phyloP scores from a whole-genome alignment of 2,329 filamentous ascomycete species.

The Ustilaginoidea virens region DNA sequence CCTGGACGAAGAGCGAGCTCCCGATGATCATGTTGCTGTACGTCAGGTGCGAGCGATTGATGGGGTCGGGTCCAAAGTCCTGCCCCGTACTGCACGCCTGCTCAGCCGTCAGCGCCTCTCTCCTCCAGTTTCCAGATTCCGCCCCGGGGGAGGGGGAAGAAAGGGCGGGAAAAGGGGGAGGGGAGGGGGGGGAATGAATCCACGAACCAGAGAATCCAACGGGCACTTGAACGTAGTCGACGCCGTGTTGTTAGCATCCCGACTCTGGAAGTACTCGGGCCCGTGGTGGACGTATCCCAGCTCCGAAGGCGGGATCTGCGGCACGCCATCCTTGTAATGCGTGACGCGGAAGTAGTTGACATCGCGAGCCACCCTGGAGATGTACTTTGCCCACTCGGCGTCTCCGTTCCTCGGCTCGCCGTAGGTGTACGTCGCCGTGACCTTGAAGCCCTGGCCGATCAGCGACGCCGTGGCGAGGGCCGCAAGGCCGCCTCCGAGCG shows the following conservation, averaged over 20 bases:
- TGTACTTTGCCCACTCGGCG: conserved; percentile 1
- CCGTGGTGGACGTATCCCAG: conserved; percentile 3
- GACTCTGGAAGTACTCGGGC: conserved; percentile 2
- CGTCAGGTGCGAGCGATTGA: conserved; percentile 2
- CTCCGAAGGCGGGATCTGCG: conserved; percentile 1
- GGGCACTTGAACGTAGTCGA: conserved; percentile 1
- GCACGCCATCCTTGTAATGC: conserved; percentile 3
- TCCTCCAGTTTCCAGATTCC: background rate
- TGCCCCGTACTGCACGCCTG: conserved; percentile 2
- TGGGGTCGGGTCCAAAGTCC: conserved; percentile 3
- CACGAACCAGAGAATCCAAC: conserved; percentile 1
- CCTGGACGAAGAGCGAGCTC: conserved; percentile 2
- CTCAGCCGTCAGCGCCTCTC: background rate
- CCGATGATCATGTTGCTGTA: conserved; percentile 2
- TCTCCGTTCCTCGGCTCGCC: conserved; percentile 3
- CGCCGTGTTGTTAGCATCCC: conserved; percentile 1
- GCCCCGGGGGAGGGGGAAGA: background rate
- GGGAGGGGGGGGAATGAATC: background rate
- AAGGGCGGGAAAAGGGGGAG: background rate
- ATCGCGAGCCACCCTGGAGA: too few species aligned
- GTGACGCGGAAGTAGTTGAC: conserved; percentile 3
- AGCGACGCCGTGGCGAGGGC: background rate
- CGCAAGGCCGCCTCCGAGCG: conserved; percentile 1
- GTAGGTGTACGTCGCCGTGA: conserved; percentile 3
- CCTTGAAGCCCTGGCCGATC: conserved; percentile 1